phyloP scores from a whole-genome alignment of 441 rosid species.

The Euphorbia neoarborescens region DNA sequence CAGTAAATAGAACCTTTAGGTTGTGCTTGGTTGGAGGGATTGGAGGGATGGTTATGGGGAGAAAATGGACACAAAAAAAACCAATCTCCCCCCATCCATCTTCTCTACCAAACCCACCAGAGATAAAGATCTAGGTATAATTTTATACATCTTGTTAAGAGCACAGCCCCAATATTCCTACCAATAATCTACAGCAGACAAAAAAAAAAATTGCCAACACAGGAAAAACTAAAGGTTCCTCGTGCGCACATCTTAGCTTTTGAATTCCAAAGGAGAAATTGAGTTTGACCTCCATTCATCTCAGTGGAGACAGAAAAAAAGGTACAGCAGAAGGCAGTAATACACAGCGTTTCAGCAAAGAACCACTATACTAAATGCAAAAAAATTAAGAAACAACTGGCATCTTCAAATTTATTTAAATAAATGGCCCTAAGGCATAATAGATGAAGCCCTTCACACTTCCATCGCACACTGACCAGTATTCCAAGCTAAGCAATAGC shows the following conservation, averaged over 20 bases:
- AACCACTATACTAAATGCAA: background rate
- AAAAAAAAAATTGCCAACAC: background rate
- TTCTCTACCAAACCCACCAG: background rate
- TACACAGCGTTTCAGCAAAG: background rate
- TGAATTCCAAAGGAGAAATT: background rate
- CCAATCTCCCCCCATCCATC: background rate
- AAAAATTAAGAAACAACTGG: background rate
- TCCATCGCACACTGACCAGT: background rate
- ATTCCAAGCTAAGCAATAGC: background rate
- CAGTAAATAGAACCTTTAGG: background rate
- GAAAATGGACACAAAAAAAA: background rate
- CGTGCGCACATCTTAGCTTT: background rate
- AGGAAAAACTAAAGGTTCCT: slow-evolving; percentile 7
- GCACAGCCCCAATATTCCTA: background rate
- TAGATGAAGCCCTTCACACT: background rate
- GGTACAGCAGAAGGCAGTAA: background rate
- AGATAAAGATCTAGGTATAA: background rate
- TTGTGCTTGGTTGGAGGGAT: background rate
- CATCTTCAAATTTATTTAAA: background rate
- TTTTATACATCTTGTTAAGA: background rate
- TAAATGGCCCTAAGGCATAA: slow-evolving; percentile 5
- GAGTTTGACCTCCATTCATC: background rate
- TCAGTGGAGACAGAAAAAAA: background rate
- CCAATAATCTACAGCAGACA: background rate
- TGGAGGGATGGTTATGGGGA: background rate